Conservation (phyloP, 2,329 filamentous ascomycete genomes). For the Arthroderma sp. region DNA sequence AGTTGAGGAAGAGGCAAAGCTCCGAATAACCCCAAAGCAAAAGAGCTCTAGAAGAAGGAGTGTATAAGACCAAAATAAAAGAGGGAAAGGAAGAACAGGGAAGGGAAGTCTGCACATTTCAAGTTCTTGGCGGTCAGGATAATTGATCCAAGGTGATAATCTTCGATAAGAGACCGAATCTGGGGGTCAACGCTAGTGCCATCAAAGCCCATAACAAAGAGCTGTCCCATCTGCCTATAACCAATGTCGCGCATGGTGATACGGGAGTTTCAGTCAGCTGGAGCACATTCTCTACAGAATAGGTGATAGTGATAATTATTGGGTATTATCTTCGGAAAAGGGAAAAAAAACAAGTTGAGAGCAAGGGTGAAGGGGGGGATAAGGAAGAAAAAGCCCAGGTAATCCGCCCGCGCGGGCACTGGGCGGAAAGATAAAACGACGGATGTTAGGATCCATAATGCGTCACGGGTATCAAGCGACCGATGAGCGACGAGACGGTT, state of each 20-base stretch:
- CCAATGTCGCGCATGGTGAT: constrained; percentile 62
- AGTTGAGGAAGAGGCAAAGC: no score
- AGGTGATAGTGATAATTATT: not conserved
- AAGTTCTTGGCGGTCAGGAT: constrained; percentile 52
- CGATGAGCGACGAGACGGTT: no score
- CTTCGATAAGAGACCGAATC: constrained; percentile 48
- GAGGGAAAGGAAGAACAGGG: constrained; percentile 1
- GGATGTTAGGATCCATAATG: no score
- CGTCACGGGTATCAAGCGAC: no score
- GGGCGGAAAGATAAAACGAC: no score
- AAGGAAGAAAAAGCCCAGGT: no score
- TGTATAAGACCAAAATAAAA: constrained; percentile 1
- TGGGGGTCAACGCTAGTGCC: constrained; percentile 49
- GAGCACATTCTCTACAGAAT: constrained; percentile 7
- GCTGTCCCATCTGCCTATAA: constrained; percentile 40
- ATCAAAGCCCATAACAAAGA: constrained; percentile 57
- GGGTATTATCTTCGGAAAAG: not conserved
- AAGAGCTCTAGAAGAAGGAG: constrained; percentile 2
- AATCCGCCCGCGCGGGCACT: no score
- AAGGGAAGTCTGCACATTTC: constrained; percentile 37
- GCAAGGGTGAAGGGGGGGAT: not conserved
- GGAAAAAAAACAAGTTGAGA: not conserved
- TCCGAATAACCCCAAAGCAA: not conserved
- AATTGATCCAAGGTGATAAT: constrained; percentile 74
- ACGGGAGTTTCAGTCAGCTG: constrained; percentile 41